phyloP scores from a whole-genome alignment of 1,139 yeast genomes.

The Geotrichum bryndzae region DNA sequence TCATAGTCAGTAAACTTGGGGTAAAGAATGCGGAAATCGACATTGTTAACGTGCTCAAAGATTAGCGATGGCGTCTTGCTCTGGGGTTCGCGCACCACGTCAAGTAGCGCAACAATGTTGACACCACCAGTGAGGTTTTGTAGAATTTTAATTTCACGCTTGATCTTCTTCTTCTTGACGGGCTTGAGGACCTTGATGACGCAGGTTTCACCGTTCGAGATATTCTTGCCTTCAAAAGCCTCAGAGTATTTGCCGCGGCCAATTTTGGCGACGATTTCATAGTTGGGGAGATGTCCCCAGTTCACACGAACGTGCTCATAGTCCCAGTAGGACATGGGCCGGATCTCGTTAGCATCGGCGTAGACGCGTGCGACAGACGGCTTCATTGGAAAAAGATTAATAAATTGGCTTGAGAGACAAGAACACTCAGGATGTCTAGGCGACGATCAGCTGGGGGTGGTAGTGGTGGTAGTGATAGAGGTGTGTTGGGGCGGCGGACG shows the following conservation, averaged over 20 bases:
- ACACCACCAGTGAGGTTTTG: conserved; percentile 86
- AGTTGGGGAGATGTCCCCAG: conserved; percentile 66
- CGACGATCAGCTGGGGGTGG: background rate
- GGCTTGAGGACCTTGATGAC: conserved; percentile 96
- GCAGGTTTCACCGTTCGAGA: conserved; percentile 39
- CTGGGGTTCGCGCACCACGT: conserved; percentile 83
- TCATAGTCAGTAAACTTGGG: conserved; percentile 84
- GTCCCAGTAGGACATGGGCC: conserved; percentile 91
- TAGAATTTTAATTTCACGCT: conserved; percentile 87
- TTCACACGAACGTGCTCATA: conserved; percentile 51
- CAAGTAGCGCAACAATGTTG: conserved; percentile 72
- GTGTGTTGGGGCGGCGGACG: background rate
- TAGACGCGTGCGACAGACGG: conserved; percentile 77
- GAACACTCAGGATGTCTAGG: background rate
- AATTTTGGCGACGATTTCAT: conserved; percentile 85
- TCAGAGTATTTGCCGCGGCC: conserved; percentile 98
- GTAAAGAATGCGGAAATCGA: conserved; percentile 84
- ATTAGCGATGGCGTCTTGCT: conserved; percentile 91
- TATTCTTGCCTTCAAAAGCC: conserved; percentile 77
- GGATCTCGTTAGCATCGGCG: conserved; percentile 72
- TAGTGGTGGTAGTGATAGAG: background rate
- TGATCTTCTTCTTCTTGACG: conserved; percentile 91
- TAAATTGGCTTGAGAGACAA: background rate
- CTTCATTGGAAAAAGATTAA: conserved; percentile 19
- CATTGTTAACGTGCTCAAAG: conserved; percentile 84